These are phyloP conservation scores for Fomitopsis palustris DNA, from an alignment of 1,284 basidiomycete genomes.

Conservation along the genomic window DNA sequence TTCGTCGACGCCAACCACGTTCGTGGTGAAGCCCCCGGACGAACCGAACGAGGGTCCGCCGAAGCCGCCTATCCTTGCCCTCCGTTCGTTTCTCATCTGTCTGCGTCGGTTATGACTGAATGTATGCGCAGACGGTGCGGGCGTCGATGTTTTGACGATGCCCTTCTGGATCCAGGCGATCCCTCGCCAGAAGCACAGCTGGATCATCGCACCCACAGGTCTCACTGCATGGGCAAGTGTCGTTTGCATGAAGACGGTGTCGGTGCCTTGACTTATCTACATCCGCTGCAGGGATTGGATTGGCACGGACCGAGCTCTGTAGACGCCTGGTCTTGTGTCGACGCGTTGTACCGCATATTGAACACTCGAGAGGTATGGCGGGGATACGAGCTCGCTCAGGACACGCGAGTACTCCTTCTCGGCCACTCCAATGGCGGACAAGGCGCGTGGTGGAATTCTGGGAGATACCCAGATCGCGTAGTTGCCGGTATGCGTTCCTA, in stretches of 20 bases:
- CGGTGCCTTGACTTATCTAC: neutral
- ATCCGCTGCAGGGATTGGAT: conserved; percentile 64
- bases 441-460: conserved; percentile 79
- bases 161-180: conserved; percentile 61
- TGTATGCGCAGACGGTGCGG: conserved; percentile 65
- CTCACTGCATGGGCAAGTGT: conserved; percentile 66
- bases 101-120: neutral
- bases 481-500: conserved; percentile 51
- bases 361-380: conserved; percentile 33
- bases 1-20: conserved; percentile 51
- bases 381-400: conserved; percentile 34
- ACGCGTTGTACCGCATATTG: conserved; percentile 50
- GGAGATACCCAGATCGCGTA: conserved; percentile 74
- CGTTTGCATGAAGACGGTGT: too few species aligned
- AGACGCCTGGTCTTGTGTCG: conserved; percentile 57
- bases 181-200: conserved; percentile 52
- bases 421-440: conserved; percentile 95
- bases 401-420: conserved; percentile 56
- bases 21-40: conserved; percentile 53
- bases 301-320: conserved; percentile 77
- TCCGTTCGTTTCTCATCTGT: conserved; percentile 48
- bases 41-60: conserved; percentile 18
- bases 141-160: conserved; percentile 58
- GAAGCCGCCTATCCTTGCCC: conserved; percentile 58
- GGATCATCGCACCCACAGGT: conserved; percentile 73